These are phyloP conservation scores for Purshia tridentata DNA, from an alignment of 306 rosid species.

Conservation along the genomic window DNA sequence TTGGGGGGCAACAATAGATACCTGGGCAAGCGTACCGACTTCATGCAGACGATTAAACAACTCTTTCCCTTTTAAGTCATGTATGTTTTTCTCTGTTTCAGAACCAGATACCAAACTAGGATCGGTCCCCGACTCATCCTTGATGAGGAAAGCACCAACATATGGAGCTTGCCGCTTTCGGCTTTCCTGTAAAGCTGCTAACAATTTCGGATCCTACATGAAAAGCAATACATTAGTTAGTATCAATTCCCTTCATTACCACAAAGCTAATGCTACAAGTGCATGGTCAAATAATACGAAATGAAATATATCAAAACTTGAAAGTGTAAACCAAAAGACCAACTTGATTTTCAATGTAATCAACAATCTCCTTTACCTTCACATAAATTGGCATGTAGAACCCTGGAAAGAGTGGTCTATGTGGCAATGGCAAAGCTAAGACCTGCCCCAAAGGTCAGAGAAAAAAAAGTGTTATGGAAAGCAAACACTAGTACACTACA, in stretches of 20 bases:
- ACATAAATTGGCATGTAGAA: constrained; percentile 98
- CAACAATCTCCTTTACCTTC: constrained; percentile 58
- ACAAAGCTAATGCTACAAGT: neutral
- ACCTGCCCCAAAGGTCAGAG: constrained; percentile 53
- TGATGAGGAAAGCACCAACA: constrained; percentile 95
- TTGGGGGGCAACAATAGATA: constrained; percentile 23
- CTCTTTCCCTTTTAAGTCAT: constrained; percentile 82
- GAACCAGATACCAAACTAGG: constrained; percentile 64
- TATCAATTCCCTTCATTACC: constrained; percentile 12
- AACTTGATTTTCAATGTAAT: constrained; percentile 13
- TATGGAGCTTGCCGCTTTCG: constrained; percentile 93
- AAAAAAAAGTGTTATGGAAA: neutral
- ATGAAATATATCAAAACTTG: neutral
- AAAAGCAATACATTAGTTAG: constrained; percentile 26
- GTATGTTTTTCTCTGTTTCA: constrained; percentile 66
- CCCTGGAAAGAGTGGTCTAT: constrained; percentile 96
- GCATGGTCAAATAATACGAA: too few relatives aligned
- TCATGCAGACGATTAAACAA: constrained; percentile 87
- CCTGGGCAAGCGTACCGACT: constrained; percentile 99
- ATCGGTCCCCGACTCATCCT: constrained; percentile 88
- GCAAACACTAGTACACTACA: neutral
- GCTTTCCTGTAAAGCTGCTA: constrained; percentile 94
- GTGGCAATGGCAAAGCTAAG: constrained; percentile 93
- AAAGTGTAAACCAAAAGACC: neutral
- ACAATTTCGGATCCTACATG: constrained; percentile 79